Conservation (phyloP, 1,139 yeast genomes). For the Petasospora fabianii region DNA sequence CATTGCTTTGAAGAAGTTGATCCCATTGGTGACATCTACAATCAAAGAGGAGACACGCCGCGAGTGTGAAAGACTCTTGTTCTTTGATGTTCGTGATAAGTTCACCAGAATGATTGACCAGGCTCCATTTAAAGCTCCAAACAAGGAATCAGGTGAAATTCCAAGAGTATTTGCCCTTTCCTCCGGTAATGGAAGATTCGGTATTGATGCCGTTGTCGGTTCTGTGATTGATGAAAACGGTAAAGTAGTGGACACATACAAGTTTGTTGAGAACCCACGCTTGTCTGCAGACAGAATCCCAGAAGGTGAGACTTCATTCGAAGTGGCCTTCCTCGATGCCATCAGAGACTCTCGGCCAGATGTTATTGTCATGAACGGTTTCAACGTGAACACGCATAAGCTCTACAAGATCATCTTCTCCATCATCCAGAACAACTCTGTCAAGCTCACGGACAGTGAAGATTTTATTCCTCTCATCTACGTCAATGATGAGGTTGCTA, state of each 20-base stretch:
- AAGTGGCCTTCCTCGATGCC: slow-evolving; percentile 54
- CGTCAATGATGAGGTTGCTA: slow-evolving; percentile 93
- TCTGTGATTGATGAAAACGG: slow-evolving; percentile 78
- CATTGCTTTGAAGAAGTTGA: slow-evolving; percentile 63
- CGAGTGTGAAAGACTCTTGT: slow-evolving; percentile 70
- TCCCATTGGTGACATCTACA: slow-evolving; percentile 65
- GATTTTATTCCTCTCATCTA: slow-evolving; percentile 52
- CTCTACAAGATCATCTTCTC: slow-evolving; percentile 56
- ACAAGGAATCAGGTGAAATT: slow-evolving; percentile 72
- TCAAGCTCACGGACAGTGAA: slow-evolving; percentile 44
- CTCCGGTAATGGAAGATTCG: slow-evolving; percentile 79
- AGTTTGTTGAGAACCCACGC: slow-evolving; percentile 69
- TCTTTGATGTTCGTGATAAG: slow-evolving; percentile 63
- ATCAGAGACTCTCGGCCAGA: slow-evolving; percentile 64
- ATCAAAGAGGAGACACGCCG: slow-evolving; percentile 82
- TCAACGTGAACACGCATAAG: slow-evolving; percentile 66
- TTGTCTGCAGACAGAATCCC: slow-evolving; percentile 40
- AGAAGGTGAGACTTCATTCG: slow-evolving; percentile 37
- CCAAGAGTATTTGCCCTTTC: slow-evolving; percentile 83
- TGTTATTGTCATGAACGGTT: slow-evolving; percentile 87
- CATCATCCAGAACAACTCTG: slow-evolving; percentile 54
- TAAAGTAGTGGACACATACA: slow-evolving; percentile 68
- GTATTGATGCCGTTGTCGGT: slow-evolving; percentile 83
- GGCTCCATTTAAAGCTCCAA: slow-evolving; percentile 82
- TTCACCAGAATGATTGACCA: slow-evolving; percentile 78